Conservation (phyloP, 495 filamentous ascomycete species). For the Aeminium ludgeri region DNA sequence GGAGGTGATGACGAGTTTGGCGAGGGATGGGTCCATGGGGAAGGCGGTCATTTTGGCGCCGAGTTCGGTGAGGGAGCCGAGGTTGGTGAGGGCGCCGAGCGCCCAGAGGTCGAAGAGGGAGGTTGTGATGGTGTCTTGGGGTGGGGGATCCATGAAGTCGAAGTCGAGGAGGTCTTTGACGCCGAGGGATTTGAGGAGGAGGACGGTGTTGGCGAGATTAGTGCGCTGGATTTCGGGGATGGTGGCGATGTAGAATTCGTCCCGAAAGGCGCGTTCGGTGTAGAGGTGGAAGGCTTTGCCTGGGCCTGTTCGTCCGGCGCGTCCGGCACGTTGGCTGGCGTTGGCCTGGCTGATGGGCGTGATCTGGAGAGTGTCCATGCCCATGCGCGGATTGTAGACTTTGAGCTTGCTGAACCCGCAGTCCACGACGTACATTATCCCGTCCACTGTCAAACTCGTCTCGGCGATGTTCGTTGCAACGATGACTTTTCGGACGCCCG, state of each 20-base stretch:
- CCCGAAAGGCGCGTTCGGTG: constrained; percentile 86
- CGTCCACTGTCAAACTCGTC: constrained; percentile 93
- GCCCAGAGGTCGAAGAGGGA: constrained; percentile 98
- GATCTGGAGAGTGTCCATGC: constrained; percentile 97
- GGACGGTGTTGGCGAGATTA: constrained; percentile 84
- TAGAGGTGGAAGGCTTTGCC: constrained; percentile 91
- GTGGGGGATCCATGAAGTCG: constrained; percentile 97
- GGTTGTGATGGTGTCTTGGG: constrained; percentile 94
- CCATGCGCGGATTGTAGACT: constrained; percentile 96
- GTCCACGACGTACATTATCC: constrained; percentile 98
- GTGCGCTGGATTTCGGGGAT: constrained; percentile 98
- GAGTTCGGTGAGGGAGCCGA: constrained; percentile 76
- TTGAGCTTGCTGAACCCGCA: constrained; percentile 93
- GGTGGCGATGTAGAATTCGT: constrained; percentile 93
- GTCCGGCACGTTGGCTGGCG: constrained; percentile 78
- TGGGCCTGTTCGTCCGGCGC: constrained; percentile 86
- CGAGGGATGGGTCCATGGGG: constrained; percentile 88
- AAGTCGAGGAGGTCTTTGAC: constrained; percentile 94
- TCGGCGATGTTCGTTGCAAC: constrained; percentile 98
- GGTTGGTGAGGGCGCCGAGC: constrained; percentile 78
- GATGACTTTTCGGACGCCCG: constrained; percentile 90
- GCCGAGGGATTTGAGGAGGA: constrained; percentile 85
- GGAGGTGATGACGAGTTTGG: constrained; percentile 82
- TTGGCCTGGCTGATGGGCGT: constrained; percentile 97
- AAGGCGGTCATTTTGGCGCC: constrained; percentile 92